Evolutionary conservation across 352 stramenopile species (phyloP).

Genomic region (Phytophthora pseudosyringae): DNA sequence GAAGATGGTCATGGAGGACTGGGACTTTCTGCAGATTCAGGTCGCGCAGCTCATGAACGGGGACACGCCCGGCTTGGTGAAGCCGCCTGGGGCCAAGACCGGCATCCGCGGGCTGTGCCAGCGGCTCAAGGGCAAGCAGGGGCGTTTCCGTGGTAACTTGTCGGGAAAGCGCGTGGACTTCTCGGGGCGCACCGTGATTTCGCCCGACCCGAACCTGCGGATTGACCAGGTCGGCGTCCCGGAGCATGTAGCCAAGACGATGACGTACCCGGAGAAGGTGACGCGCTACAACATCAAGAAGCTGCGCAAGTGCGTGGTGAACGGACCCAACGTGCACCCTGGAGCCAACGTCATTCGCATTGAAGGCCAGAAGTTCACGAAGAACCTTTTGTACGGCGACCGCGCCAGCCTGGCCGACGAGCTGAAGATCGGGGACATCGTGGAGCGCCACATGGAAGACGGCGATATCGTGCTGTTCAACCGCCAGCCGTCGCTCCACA

Average conservation of each 20-base stretch:
- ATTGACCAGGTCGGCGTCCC: constrained; percentile 97
- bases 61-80: constrained; percentile 96
- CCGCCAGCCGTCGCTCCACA: constrained; percentile 99
- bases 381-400: constrained; percentile 95
- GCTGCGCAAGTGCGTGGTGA: constrained; percentile 94
- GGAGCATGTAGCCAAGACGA: constrained; percentile 95
- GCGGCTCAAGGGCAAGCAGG: constrained; percentile 97
- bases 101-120: constrained; percentile 98
- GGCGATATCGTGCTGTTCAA: constrained; percentile 99
- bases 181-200: constrained; percentile 99
- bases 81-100: constrained; percentile 93
- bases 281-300: constrained; percentile 98
- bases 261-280: constrained; percentile 99
- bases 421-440: constrained; percentile 97
- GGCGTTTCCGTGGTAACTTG: constrained; percentile 99
- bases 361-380: constrained; percentile 88
- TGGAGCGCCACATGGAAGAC: constrained; percentile 99
- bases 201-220: constrained; percentile 97
- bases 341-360: constrained; percentile 95
- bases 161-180: constrained; percentile 99
- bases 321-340: constrained; percentile 96
- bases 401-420: constrained; percentile 93
- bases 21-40: constrained; percentile 98
- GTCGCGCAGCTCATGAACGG: constrained; percentile 99
- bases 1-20: constrained; percentile 99